Evolutionary conservation across 805 yeast species (phyloP).

Genomic region (Starmera caribaea): DNA sequence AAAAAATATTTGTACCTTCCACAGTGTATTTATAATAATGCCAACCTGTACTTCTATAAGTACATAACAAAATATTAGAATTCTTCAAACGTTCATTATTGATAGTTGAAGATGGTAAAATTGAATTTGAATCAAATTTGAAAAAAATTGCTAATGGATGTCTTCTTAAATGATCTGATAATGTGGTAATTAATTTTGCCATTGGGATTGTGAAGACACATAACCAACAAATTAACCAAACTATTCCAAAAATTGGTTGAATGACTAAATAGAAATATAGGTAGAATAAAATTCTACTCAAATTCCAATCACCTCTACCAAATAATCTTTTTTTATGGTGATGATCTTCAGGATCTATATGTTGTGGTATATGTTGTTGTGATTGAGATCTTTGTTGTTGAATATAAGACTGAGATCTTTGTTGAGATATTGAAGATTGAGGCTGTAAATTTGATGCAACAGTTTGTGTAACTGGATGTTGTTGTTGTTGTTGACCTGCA

Average conservation of each 20-base stretch:
- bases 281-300: slow-evolving; percentile 74
- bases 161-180: slow-evolving; percentile 71
- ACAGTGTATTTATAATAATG: slow-evolving; percentile 95
- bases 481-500: slow-evolving; percentile 17
- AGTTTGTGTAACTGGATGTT: slow-evolving; percentile 5
- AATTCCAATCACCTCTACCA: slow-evolving; percentile 89
- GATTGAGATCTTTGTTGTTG: not conserved
- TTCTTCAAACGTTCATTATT: slow-evolving; percentile 17
- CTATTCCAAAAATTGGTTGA: slow-evolving; percentile 52
- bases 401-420: not conserved
- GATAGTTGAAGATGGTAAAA: slow-evolving; percentile 5
- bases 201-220: slow-evolving; percentile 86
- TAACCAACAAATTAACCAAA: slow-evolving; percentile 66
- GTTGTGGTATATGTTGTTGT: not conserved
- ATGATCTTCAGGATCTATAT: slow-evolving; percentile 7
- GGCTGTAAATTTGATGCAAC: not conserved
- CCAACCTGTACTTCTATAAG: slow-evolving; percentile 84
- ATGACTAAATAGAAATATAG: slow-evolving; percentile 56
- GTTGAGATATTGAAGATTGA: not conserved
- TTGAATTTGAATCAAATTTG: slow-evolving; percentile 37
- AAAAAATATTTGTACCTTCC: slow-evolving; percentile 90
- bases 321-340: slow-evolving; percentile 47
- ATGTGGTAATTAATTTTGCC: slow-evolving; percentile 65
- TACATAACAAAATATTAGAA: slow-evolving; percentile 66
- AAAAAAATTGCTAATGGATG: slow-evolving; percentile 88